These are phyloP conservation scores for Amaranthus hypochondriacus DNA, from an alignment of 148 eudicot genomes.

Conservation along the genomic window DNA sequence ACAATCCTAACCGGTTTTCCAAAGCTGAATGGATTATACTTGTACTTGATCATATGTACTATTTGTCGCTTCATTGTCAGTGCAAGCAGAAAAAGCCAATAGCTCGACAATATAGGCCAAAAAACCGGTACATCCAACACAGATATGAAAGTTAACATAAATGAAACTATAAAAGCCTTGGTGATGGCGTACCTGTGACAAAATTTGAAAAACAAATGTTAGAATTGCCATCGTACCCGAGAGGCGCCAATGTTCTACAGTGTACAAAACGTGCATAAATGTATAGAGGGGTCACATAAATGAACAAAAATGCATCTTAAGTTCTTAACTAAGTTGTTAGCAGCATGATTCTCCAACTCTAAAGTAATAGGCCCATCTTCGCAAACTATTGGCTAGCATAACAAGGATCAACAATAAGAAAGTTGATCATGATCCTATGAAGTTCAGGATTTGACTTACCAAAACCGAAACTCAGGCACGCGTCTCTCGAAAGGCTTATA, in stretches of 20 bases:
- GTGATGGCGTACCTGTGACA: conserved; percentile 52
- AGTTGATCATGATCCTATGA: not conserved
- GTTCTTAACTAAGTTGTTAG: not conserved
- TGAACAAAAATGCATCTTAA: not conserved
- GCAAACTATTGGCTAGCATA: not conserved
- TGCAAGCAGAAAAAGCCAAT: conserved; percentile 56
- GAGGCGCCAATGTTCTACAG: not conserved
- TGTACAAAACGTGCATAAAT: not conserved
- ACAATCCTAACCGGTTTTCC: conserved; percentile 44
- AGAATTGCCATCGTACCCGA: not conserved
- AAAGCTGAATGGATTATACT: conserved; percentile 53
- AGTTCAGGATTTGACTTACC: conserved; percentile 34
- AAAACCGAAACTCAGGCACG: conserved; percentile 75
- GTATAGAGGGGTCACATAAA: not conserved
- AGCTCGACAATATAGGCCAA: conserved; percentile 73
- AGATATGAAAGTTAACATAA: conserved; percentile 56
- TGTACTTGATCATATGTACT: conserved; percentile 61
- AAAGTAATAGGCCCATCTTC: not conserved
- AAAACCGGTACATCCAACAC: conserved; percentile 73
- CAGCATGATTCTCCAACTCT: not conserved
- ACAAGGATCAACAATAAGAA: not conserved
- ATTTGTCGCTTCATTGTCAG: conserved; percentile 63
- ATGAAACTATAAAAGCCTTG: conserved; percentile 61
- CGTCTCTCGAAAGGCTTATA: conserved; percentile 78
- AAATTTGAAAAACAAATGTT: not conserved